These are phyloP conservation scores for Knufia petricola DNA, from an alignment of 2,329 filamentous ascomycete species.

Conservation along the genomic window DNA sequence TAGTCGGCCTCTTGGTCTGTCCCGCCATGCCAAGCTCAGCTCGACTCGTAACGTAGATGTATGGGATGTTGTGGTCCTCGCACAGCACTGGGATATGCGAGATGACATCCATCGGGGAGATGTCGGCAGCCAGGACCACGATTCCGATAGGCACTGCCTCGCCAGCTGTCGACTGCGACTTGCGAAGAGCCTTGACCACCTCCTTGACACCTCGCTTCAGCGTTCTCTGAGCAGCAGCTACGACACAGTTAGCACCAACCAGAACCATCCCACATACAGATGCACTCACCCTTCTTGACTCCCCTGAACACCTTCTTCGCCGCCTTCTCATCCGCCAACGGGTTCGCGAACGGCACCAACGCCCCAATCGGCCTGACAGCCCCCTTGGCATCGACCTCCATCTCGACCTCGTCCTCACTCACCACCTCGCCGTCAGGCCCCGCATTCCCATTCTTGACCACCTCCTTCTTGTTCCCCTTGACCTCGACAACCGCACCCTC, in stretches of 20 bases:
- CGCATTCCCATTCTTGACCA: slow-evolving; percentile 11
- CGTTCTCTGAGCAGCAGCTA: slow-evolving; percentile 89
- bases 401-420: slow-evolving; percentile 16
- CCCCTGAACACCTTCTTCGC: slow-evolving; percentile 44
- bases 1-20: slow-evolving; percentile 90
- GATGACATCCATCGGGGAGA: slow-evolving; percentile 97
- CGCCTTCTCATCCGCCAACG: slow-evolving; percentile 41
- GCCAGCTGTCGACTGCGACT: slow-evolving; percentile 48
- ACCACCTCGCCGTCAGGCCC: slow-evolving; percentile 19
- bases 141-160: slow-evolving; percentile 52
- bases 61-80: slow-evolving; percentile 95
- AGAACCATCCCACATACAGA: neutral
- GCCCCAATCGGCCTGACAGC: slow-evolving; percentile 33
- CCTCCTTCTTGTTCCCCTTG: slow-evolving; percentile 12
- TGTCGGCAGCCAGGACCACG: slow-evolving; percentile 90
- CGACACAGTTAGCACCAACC: slow-evolving; percentile 18
- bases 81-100: slow-evolving; percentile 95
- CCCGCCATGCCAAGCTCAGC: slow-evolving; percentile 90
- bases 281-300: slow-evolving; percentile 40
- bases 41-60: slow-evolving; percentile 86
- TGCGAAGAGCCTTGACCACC: slow-evolving; percentile 95
- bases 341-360: slow-evolving; percentile 41
- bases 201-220: slow-evolving; percentile 98
- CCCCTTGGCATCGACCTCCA: slow-evolving; percentile 9
- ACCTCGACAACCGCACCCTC: slow-evolving; percentile 10